A percentile compares a stretch with the other conserved stretches of the same genome.
Evolutionary conservation across 306 rosid genomes (phyloP).

Genomic region (Oemleria cerasiformis): DNA sequence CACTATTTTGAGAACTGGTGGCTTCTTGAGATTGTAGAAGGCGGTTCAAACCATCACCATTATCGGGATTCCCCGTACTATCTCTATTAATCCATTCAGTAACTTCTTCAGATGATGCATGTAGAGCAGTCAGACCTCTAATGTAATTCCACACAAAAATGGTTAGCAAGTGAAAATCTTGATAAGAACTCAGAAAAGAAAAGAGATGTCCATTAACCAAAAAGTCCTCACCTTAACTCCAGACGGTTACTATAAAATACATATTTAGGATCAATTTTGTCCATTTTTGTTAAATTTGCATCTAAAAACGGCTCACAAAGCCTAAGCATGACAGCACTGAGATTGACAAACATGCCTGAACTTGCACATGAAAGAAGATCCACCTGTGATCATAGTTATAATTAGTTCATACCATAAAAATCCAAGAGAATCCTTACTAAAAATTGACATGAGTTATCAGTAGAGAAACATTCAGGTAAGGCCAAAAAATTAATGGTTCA

Average conservation of each 20-base stretch:
- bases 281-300: slow-evolving; percentile 79
- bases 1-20: slow-evolving; percentile 68
- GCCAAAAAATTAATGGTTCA: neutral
- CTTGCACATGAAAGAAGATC: slow-evolving; percentile 92
- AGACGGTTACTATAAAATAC: slow-evolving; percentile 71
- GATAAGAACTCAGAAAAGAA: slow-evolving; percentile 23
- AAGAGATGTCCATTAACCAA: slow-evolving; percentile 10
- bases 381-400: slow-evolving; percentile 46
- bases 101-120: slow-evolving; percentile 95
- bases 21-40: slow-evolving; percentile 87
- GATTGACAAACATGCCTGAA: slow-evolving; percentile 98
- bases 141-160: slow-evolving; percentile 33
- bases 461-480: neutral
- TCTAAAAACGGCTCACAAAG: slow-evolving; percentile 96
- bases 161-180: slow-evolving; percentile 30
- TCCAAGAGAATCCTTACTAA: neutral
- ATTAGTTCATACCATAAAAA: slow-evolving; percentile 9
- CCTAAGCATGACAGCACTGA: slow-evolving; percentile 92
- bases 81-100: slow-evolving; percentile 69
- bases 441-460: neutral
- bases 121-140: slow-evolving; percentile 95
- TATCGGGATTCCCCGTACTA: slow-evolving; percentile 37
- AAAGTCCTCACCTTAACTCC: slow-evolving; percentile 67
- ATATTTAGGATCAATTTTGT: slow-evolving; percentile 86
- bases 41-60: slow-evolving; percentile 58